Evolutionary conservation across 805 yeast species (phyloP).

Genomic region (Sugiyamaella mastotermitis): DNA sequence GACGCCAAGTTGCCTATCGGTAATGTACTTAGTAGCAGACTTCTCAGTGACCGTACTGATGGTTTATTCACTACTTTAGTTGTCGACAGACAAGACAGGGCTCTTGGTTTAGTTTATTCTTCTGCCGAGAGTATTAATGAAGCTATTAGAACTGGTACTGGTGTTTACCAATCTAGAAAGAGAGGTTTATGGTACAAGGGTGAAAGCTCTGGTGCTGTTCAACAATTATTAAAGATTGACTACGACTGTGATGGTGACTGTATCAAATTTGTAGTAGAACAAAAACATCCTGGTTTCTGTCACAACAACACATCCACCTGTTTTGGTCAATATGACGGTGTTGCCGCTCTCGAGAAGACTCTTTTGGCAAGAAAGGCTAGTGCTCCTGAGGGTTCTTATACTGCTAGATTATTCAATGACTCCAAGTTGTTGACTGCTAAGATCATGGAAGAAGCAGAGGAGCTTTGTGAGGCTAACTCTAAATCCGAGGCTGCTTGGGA

Average conservation of each 20-base stretch:
- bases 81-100: slow-evolving; percentile 57
- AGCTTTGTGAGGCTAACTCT: slow-evolving; percentile 74
- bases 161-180: slow-evolving; percentile 87
- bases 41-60: slow-evolving; percentile 80
- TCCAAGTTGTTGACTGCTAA: slow-evolving; percentile 67
- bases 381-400: slow-evolving; percentile 94
- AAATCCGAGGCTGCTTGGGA: slow-evolving; percentile 86
- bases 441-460: slow-evolving; percentile 94
- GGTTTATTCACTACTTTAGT: slow-evolving; percentile 83
- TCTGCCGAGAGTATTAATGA: slow-evolving; percentile 73
- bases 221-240: slow-evolving; percentile 58
- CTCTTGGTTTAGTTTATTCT: slow-evolving; percentile 88
- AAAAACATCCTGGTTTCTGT: slow-evolving; percentile 85
- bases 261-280: slow-evolving; percentile 78
- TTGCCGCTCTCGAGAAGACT: slow-evolving; percentile 60
- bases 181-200: slow-evolving; percentile 97
- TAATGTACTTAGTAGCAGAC: slow-evolving; percentile 42
- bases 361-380: slow-evolving; percentile 52
- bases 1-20: slow-evolving; percentile 31
- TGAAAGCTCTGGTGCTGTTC: slow-evolving; percentile 93
- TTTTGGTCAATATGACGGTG: slow-evolving; percentile 67
- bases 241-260: slow-evolving; percentile 93
- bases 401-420: slow-evolving; percentile 80
- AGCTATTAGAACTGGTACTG: slow-evolving; percentile 74
- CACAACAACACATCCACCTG: slow-evolving; percentile 80